phyloP scores from a whole-genome alignment of 164 flowering plant species.

The Magnolia sinica region DNA sequence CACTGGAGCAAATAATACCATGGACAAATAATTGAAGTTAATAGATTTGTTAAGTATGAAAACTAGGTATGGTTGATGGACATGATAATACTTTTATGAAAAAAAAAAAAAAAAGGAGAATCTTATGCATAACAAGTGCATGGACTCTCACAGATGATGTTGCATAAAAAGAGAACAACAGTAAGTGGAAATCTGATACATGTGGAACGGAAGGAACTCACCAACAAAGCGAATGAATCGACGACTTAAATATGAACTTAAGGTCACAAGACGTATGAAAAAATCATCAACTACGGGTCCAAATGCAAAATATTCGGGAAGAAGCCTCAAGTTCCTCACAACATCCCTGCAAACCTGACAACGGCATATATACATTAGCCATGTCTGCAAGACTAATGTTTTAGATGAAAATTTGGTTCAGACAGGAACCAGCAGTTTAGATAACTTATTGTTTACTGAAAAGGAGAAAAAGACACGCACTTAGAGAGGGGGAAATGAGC shows the following conservation, averaged over 20 bases:
- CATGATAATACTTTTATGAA: background rate
- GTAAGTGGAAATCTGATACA: background rate
- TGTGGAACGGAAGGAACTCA: conserved; percentile 28
- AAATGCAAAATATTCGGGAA: conserved; percentile 21
- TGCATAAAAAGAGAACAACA: background rate
- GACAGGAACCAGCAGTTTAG: background rate
- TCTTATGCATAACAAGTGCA: background rate
- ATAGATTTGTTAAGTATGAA: background rate
- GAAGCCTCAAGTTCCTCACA: conserved; percentile 20
- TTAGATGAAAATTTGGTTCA: background rate
- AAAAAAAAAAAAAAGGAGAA: background rate
- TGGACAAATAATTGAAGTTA: background rate
- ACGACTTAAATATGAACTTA: conserved; percentile 50
- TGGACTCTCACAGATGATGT: background rate
- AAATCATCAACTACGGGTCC: conserved; percentile 44
- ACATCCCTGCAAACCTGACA: conserved; percentile 33
- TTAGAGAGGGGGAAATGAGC: background rate
- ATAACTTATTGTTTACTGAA: background rate
- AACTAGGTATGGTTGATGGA: background rate
- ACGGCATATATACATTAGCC: conserved; percentile 18
- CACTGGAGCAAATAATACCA: background rate
- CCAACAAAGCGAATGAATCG: conserved; percentile 53
- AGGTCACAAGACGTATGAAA: conserved; percentile 41
- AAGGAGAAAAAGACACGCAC: background rate
- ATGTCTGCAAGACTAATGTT: conserved; percentile 6